phyloP scores from a whole-genome alignment of 352 stramenopile species.

The Phytophthora sp. region DNA sequence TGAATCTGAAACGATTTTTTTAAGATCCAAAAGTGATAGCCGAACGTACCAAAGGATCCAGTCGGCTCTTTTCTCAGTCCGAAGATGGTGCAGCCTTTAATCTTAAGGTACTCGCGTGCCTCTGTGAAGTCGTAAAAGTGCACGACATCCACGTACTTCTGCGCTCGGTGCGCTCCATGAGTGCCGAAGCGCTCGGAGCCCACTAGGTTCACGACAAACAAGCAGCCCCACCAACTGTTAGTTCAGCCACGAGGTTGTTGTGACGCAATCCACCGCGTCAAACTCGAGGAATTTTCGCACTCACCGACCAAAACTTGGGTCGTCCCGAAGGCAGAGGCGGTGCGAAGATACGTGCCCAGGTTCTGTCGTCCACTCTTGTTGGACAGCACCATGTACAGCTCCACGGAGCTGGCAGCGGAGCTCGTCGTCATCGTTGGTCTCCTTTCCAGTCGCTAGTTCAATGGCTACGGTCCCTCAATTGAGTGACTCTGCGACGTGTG shows the following conservation, averaged over 20 bases:
- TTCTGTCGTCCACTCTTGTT: conserved; percentile 80
- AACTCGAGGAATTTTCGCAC: conserved; percentile 10
- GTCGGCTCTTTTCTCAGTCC: conserved; percentile 44
- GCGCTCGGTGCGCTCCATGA: conserved; percentile 74
- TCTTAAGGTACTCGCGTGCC: conserved; percentile 62
- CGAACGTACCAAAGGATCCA: conserved; percentile 38
- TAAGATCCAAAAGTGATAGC: no score
- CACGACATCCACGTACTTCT: conserved; percentile 83
- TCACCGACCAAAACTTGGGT: conserved; percentile 78
- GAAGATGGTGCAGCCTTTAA: conserved; percentile 63
- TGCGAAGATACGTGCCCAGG: conserved; percentile 80
- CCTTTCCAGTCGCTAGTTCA: conserved; percentile 30
- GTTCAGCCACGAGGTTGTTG: not conserved
- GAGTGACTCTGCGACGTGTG: conserved; percentile 39
- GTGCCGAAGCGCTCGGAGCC: conserved; percentile 80
- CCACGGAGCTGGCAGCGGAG: conserved; percentile 23
- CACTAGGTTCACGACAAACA: conserved; percentile 40
- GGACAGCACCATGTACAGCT: conserved; percentile 77
- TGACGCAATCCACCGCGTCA: conserved; percentile 5
- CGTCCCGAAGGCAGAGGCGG: conserved; percentile 72
- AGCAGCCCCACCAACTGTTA: conserved; percentile 15
- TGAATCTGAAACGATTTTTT: no score
- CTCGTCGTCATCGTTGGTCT: conserved; percentile 17
- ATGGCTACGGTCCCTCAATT: conserved; percentile 12
- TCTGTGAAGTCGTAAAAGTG: conserved; percentile 75